phyloP scores from a whole-genome alignment of 2,329 filamentous ascomycete genomes.

The Cordyceps cateniannulata region DNA sequence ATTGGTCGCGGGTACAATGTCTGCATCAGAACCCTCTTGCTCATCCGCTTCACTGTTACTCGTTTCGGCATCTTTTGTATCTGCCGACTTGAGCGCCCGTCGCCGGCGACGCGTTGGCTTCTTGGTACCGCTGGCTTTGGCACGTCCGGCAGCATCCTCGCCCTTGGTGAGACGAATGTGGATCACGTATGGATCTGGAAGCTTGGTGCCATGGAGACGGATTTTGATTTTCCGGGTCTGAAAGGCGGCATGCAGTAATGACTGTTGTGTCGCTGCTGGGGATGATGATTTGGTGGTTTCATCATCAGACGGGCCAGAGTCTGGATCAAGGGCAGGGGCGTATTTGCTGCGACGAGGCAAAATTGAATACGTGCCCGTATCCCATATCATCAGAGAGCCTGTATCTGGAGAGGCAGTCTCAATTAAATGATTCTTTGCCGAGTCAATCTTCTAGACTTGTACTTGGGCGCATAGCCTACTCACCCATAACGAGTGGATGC shows the following conservation, averaged over 20 bases:
- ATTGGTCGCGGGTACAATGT: conserved; percentile 17
- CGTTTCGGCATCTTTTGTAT: conserved; percentile 19
- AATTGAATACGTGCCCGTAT: conserved; percentile 52
- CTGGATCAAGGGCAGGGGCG: conserved; percentile 23
- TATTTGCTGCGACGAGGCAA: conserved; percentile 36
- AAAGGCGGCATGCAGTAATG: conserved; percentile 47
- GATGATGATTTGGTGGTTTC: conserved; percentile 17
- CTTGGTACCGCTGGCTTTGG: conserved; percentile 13
- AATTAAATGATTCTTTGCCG: conserved; percentile 49
- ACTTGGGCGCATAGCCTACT: conserved; percentile 13
- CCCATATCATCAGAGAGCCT: conserved; percentile 57
- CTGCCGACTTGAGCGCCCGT: neutral
- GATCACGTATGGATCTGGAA: conserved; percentile 48
- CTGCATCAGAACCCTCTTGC: conserved; percentile 11
- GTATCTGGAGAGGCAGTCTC: conserved; percentile 49
- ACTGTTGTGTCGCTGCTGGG: conserved; percentile 29
- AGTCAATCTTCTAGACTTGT: neutral
- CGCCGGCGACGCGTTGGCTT: conserved; percentile 3
- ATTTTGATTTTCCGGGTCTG: conserved; percentile 49
- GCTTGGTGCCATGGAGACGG: conserved; percentile 44
- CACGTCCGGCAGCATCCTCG: conserved; percentile 32
- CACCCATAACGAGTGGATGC: conserved; percentile 55
- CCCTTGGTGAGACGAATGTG: conserved; percentile 45
- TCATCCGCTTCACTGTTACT: conserved; percentile 18
- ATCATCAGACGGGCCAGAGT: conserved; percentile 21